phyloP scores from a whole-genome alignment of 2,329 filamentous ascomycete genomes.

The Fusarium sp. region DNA sequence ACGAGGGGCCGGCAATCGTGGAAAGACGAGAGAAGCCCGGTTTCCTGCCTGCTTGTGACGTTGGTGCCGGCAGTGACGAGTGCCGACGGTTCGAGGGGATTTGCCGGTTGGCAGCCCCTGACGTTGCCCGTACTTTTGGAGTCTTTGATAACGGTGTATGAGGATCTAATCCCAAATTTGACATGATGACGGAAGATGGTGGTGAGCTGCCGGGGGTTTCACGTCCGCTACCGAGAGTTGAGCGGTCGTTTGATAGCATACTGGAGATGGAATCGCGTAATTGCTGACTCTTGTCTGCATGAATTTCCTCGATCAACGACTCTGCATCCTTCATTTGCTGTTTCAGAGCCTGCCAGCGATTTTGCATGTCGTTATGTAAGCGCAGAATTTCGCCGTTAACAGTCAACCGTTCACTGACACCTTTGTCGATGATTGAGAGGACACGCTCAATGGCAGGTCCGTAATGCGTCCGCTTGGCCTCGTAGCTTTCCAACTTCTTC shows the following conservation, averaged over 20 bases:
- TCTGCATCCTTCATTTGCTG: conserved; percentile 83
- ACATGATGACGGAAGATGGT: conserved; percentile 71
- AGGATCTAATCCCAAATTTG: conserved; percentile 62
- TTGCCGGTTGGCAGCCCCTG: conserved; percentile 58
- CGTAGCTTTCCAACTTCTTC: conserved; percentile 92
- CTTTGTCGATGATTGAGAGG: conserved; percentile 91
- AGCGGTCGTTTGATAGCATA: conserved; percentile 85
- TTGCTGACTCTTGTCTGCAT: conserved; percentile 74
- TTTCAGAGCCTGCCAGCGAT: conserved; percentile 82
- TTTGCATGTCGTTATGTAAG: conserved; percentile 84
- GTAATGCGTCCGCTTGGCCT: conserved; percentile 94
- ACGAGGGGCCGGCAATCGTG: conserved; percentile 59
- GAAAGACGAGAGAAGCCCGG: conserved; percentile 58
- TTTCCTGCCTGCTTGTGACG: conserved; percentile 55
- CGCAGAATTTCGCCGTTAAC: conserved; percentile 95
- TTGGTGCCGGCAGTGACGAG: conserved; percentile 60
- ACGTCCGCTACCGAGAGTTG: conserved; percentile 73
- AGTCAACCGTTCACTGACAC: conserved; percentile 93
- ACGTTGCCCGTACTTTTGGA: conserved; percentile 61
- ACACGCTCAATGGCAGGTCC: conserved; percentile 93
- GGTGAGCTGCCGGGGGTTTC: conserved; percentile 78
- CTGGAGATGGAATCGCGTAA: conserved; percentile 93
- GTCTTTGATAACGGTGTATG: conserved; percentile 57
- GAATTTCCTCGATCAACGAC: conserved; percentile 76
- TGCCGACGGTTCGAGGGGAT: conserved; percentile 59